Evolutionary conservation across 2,329 filamentous ascomycete species (phyloP).

Genomic region (Bipolaris victoriae): DNA sequence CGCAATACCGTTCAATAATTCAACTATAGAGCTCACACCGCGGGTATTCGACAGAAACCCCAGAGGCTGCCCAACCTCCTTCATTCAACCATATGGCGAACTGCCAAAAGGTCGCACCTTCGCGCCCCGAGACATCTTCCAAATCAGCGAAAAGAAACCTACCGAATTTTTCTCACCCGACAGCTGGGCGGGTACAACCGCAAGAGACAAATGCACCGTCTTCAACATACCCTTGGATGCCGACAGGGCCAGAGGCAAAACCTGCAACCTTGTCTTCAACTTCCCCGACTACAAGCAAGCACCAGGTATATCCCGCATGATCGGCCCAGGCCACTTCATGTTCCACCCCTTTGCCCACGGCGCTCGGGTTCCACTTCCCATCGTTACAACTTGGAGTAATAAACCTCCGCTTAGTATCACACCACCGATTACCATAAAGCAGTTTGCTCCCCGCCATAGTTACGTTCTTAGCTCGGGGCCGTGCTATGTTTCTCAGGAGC

Average conservation of each 20-base stretch:
- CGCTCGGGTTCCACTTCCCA: conserved; percentile 23
- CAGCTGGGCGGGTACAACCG: conserved; percentile 30
- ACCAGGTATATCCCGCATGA: not conserved
- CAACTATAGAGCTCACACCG: conserved; percentile 19
- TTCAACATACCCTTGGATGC: conserved; percentile 37
- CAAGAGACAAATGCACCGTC: conserved; percentile 39
- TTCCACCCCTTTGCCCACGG: conserved; percentile 35
- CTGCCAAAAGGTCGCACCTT: conserved; percentile 28
- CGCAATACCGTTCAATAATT: conserved; percentile 19
- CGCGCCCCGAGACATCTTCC: conserved; percentile 27
- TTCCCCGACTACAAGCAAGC: conserved; percentile 20
- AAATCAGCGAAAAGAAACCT: conserved; percentile 29
- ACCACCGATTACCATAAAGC: conserved; percentile 26
- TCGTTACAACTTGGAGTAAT: conserved; percentile 30
- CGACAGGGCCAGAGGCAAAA: conserved; percentile 30
- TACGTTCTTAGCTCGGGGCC: conserved; percentile 33
- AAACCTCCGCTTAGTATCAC: conserved; percentile 27
- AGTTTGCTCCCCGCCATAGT: conserved; percentile 30
- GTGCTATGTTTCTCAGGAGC: conserved; percentile 28
- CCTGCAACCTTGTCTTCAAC: conserved; percentile 41
- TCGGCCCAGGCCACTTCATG: conserved; percentile 29
- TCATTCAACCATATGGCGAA: conserved; percentile 28
- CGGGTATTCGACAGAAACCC: not conserved
- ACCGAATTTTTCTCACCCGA: conserved; percentile 25
- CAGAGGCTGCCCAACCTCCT: conserved; percentile 29